Evolutionary conservation across 2,329 filamentous ascomycete genomes (phyloP), one percentile per base, ranked within the genome.

Genomic region (Lecanicillium sp.): DNA sequence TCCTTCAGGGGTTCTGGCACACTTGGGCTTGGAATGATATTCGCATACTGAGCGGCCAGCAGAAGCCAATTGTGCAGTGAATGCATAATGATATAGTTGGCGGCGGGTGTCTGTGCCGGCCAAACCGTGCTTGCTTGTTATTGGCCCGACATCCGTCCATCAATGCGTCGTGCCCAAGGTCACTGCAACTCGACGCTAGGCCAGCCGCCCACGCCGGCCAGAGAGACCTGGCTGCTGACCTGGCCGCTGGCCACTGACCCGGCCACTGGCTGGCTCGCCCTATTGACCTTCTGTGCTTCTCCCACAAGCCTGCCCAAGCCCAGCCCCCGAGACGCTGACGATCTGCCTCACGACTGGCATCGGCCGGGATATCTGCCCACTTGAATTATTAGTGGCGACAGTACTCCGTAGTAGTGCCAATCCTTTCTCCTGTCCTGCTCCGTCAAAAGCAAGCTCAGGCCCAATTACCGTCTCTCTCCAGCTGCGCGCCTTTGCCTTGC

Each of bases 291-390:
- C n/a, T n/a, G n/a, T n/a, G n/a, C n/a, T n/a, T 24, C 43, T 45
- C 33, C 27, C 33, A 38, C 43, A 45, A 29, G 3, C 32, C 32
- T 29, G 17, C 35, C n/a, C n/a, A n/a, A n/a, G n/a, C n/a, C n/a
- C n/a, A n/a, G n/a, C n/a, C n/a, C n/a, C n/a, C n/a, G n/a, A n/a
- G n/a, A n/a, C n/a, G n/a, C n/a, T n/a, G 43, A 38, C 43, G 43
- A 45, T 45, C 33, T 33, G 32, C 43, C 43, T 45, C 43, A 44
- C 24, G n/a, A 19, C 29, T 44, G 24, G 29, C 41, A 24, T 24
- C 36, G 7, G n/a, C n/a, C 8, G 30, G 41, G 29, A 7, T 5
- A n/a, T 9, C 26, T 24, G 41, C 41, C 41, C 29, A 44, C 29
- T 24, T 20, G 27, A 7, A 20, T 19, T 15, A 26, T 14, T 32